Evolutionary conservation across 106 monocot genomes (phyloP), one percentile per base, ranked within the genome.

Genomic region (Chionographis japonica): DNA sequence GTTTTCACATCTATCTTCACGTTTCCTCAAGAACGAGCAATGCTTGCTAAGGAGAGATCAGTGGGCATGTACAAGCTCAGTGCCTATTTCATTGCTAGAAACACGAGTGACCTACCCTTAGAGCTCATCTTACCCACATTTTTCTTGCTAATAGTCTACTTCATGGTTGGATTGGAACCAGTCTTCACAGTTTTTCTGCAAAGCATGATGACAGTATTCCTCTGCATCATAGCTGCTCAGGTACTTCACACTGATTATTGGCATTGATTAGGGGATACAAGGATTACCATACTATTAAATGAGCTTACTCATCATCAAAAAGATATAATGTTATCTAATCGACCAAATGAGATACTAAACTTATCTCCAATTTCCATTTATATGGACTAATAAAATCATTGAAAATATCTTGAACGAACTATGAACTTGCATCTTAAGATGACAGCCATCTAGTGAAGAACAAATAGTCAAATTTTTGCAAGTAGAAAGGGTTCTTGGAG

Each of bases 1-100:
- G 67, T 73, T 8, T 79, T 79, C 73, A 73, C 72, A 18, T 73
- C 79, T 10, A 73, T 79, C 37, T 79, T 79, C 57, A 74, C 79
- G 49, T 79, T 79, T 55, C 79, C 79, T 57, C 73, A 73, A 63
- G 79, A 79, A 55, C 19, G 67, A 39, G 73, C 73, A 8, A 79
- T 79, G 67, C 61, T 79, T 2, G 46, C 52, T 37, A 79, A 79
- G 50, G 79, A 79, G 57, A 60, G 79, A 20, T 67, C 68, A 0
- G 72, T 68, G 4, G 73, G 61, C 40, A 79, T 79, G 73, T 79
- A 79, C 57, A 55, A 58, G 36, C 56, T 79, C 2, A 73, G 72
- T 56, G 72, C 74, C 27, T 80, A 74, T 41, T 74, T 80, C 69
- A 51, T 80, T 9, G 79, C 74, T 4, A 60, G 74, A 58, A 73